Evolutionary conservation across 176 grass and related monocot species (phyloP), one percentile per base, ranked within the genome.

Genomic region (Rhipidocladum racemiflorum): DNA sequence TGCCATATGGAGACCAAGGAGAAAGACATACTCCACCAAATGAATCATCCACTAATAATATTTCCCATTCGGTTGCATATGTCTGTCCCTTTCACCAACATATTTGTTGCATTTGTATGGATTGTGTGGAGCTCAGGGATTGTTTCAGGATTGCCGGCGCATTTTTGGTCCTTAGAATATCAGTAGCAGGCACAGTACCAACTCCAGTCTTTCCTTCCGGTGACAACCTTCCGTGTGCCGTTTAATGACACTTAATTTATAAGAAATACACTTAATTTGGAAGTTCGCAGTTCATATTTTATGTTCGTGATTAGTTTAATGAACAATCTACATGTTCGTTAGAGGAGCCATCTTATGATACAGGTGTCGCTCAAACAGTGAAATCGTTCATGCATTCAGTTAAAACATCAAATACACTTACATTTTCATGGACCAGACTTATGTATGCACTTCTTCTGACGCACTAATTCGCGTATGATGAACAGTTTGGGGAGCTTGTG

Each of bases 1-100:
- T 35, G 84, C 84, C 88, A 86, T 73, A 48, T 90, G 84, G 88
- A 86, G 88, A 48, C 40, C 84, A 86, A 82, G 48, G 38, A 78
- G 88, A 86, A 83, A 78, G 65, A 8, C 50, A 72, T 72, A 65
- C 16, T 20, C 21, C 35, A 34, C 11, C 27, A 28, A 21, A 65
- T 40, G 74, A 38, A 75, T 21, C 44, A 16, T 55, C n/a, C 45
- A 53, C 20, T 35, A 35, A 70, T 24, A 38, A 70, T 23, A 12
- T 62, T 54, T 75, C 24, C 70, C 17, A 15, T 63, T 70, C n/a
- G 11, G 74, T 39, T 43, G 55, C 34, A 76, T n/a, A 49, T 46
- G 21, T 39, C 27, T 72, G 28, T 77, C 78, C 72, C 68, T 86
- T 75, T 72, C 74, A 67, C 20, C 39, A 78, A 20, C 72, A 65